Evolutionary conservation across 495 filamentous ascomycete species (phyloP), one percentile per base, ranked within the genome.

Genomic region (Hypoxylon intermedium): DNA sequence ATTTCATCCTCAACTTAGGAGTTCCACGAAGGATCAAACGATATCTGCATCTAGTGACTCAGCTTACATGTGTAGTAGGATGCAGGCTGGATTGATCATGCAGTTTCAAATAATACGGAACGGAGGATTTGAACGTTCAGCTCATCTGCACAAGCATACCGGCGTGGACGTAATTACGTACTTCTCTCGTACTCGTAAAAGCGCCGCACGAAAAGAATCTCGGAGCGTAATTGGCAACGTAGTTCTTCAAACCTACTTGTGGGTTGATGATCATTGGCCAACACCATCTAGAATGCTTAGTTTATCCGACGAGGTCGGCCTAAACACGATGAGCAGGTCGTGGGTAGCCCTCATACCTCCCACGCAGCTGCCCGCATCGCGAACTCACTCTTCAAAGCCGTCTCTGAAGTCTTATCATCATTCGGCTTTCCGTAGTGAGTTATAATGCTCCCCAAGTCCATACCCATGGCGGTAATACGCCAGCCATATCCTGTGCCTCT

Each of bases 381-480:
- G 18, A 13, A 15, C 16, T 19, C 36, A 38, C 15, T 19, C 5
- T 16, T 15, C 34, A 37, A 5, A 1, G 6, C 9, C 15, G 6
- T 38, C 36, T 7, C 2, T 2, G n/a, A n/a, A 9, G 5, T 38
- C 18, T 28, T 47, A 47, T 63, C 44, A 65, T 70, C 59, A 79
- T 38, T 56, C 57, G 30, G 65, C 67, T 74, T 75, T 84, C 58
- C 85, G 67, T 49, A 98, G 75, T 18, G 93, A 96, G 69, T 98
- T 98, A 75, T 97, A 98, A 76, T 98, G 94, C 79, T 97, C 93
- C 9, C 94, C 94, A 13, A 98, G 77, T 1, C 92, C 92, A 77
- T 91, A 97, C 47, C 87, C 86, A 76, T 97, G 92, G 58, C 89
- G 79, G 75, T 98, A 98, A 74, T 98, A 98, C 18, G 91, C 93